phyloP scores from a whole-genome alignment of 371 early-diverging fungal genomes.

The Syncephalis plumigaleata region DNA sequence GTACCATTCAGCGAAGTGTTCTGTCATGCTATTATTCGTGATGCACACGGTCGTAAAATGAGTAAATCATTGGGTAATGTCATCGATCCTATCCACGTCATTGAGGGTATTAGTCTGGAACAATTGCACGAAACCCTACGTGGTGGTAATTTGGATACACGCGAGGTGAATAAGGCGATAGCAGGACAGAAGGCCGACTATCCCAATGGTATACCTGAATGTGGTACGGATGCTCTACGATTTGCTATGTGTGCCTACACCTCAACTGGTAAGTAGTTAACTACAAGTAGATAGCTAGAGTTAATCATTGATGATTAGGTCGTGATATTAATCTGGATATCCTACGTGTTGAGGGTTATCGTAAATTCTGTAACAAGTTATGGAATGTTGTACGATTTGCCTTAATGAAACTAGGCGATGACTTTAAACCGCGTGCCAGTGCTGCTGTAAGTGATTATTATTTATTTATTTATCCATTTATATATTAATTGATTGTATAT shows the following conservation, averaged over 20 bases:
- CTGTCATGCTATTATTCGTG: slow-evolving; percentile 99
- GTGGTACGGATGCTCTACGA: slow-evolving; percentile 98
- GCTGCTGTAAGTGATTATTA: slow-evolving; percentile 13
- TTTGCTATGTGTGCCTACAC: slow-evolving; percentile 93
- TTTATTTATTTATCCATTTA: slow-evolving; percentile 1
- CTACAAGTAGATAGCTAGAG: background rate
- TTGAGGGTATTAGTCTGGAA: slow-evolving; percentile 79
- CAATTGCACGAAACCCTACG: slow-evolving; percentile 62
- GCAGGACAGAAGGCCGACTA: slow-evolving; percentile 82
- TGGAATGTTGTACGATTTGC: slow-evolving; percentile 98
- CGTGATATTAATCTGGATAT: slow-evolving; percentile 97
- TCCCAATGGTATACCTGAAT: slow-evolving; percentile 97
- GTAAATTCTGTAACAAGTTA: slow-evolving; percentile 99
- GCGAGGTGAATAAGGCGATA: slow-evolving; percentile 79
- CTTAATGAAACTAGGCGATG: slow-evolving; percentile 73
- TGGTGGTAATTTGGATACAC: slow-evolving; percentile 83
- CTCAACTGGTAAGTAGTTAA: slow-evolving; percentile 17
- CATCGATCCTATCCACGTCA: slow-evolving; percentile 97
- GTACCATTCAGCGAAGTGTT: slow-evolving; percentile 92
- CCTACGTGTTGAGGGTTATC: slow-evolving; percentile 91
- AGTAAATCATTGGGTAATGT: slow-evolving; percentile 98
- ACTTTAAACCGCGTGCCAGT: slow-evolving; percentile 47
- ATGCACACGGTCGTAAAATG: slow-evolving; percentile 99
- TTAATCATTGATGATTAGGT: slow-evolving; percentile 17
- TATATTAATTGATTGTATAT: background rate